Evolutionary conservation across 352 stramenopile species (phyloP).

Genomic region (Phytophthora quininea): DNA sequence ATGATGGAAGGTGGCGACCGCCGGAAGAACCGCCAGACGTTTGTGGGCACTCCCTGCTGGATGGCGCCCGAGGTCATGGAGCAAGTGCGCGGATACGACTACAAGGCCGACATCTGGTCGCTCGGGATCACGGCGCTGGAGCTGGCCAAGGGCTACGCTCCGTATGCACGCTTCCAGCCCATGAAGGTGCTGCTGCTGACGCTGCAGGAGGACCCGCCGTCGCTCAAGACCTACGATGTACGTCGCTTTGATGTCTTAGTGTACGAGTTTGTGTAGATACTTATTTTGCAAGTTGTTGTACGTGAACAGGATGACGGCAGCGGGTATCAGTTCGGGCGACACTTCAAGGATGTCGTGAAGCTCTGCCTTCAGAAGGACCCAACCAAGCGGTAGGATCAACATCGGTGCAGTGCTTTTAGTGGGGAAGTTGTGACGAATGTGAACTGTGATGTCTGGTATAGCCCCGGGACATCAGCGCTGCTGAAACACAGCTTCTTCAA

Average conservation of each 20-base stretch:
- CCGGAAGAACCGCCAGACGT: constrained; percentile 95
- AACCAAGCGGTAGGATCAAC: constrained; percentile 64
- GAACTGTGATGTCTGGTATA: constrained; percentile 18
- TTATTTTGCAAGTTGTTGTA: no score
- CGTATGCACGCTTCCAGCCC: constrained; percentile 97
- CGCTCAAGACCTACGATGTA: constrained; percentile 89
- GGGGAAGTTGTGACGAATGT: no score
- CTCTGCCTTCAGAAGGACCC: constrained; percentile 90
- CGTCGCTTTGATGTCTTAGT: constrained; percentile 18
- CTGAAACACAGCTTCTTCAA: constrained; percentile 92
- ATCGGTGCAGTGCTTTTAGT: not conserved
- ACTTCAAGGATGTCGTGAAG: constrained; percentile 91
- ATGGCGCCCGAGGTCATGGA: constrained; percentile 96
- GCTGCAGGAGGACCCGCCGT: constrained; percentile 96
- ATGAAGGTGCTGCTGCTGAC: constrained; percentile 99
- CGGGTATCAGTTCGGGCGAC: constrained; percentile 80
- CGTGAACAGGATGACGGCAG: constrained; percentile 74
- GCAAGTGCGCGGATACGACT: constrained; percentile 91
- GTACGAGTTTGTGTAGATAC: not conserved
- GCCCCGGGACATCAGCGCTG: constrained; percentile 76
- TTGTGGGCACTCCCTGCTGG: constrained; percentile 98
- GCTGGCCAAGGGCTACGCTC: constrained; percentile 98
- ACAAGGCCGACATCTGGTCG: constrained; percentile 99
- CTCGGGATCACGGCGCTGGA: constrained; percentile 99
- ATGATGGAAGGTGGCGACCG: constrained; percentile 95